Evolutionary conservation across 768 basidiomycete genomes (phyloP).

Genomic region (Cubamyces sp.): DNA sequence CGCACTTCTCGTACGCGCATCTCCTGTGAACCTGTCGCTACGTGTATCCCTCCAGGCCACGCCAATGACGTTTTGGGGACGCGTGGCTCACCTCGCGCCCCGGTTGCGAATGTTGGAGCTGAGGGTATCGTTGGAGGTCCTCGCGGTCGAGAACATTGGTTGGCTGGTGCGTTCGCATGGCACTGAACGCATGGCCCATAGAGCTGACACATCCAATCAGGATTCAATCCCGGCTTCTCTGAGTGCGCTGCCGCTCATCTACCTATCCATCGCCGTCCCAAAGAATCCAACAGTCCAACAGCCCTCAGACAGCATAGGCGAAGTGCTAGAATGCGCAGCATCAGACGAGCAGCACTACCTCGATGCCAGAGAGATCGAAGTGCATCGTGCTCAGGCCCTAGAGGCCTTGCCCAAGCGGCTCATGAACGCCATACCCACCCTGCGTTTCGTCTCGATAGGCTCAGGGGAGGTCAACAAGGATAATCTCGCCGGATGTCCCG

Average conservation of each 20-base stretch:
- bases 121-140: background rate
- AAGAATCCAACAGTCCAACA: background rate
- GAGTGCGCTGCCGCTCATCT: background rate
- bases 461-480: background rate
- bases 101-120: slow-evolving; percentile 3
- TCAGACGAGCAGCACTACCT: background rate
- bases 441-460: slow-evolving; percentile 2
- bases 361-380: background rate
- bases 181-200: background rate
- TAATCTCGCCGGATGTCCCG: background rate
- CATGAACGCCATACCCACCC: background rate
- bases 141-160: background rate
- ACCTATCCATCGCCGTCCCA: background rate
- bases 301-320: background rate
- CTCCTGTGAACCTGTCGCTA: background rate
- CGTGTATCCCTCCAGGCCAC: background rate
- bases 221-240: background rate
- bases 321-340: too few relatives aligned
- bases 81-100: background rate
- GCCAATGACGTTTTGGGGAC: slow-evolving; percentile 2
- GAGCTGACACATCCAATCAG: background rate
- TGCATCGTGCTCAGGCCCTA: background rate
- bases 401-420: background rate
- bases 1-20: background rate
- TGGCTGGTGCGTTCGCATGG: slow-evolving; percentile 4